Evolutionary conservation across 2,329 filamentous ascomycete genomes (phyloP).

Genomic region (Pseudocercospora musae): DNA sequence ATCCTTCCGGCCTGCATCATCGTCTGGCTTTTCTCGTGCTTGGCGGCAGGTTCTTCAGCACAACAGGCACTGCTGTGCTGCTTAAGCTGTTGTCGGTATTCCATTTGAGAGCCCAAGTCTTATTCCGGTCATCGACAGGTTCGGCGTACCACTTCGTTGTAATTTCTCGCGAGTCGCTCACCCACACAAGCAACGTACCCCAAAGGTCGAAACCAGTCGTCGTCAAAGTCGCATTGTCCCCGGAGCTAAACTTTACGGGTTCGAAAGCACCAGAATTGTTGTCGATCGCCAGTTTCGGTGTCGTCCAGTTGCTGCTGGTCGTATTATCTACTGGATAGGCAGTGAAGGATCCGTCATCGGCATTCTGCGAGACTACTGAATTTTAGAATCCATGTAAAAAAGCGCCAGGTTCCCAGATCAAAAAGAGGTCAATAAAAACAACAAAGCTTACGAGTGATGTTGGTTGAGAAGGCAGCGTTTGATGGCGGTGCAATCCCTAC

Average conservation of each 20-base stretch:
- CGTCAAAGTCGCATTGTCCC: slow-evolving; percentile 16
- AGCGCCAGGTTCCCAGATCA: slow-evolving; percentile 3
- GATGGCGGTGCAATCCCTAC: slow-evolving; percentile 14
- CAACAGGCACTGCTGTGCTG: slow-evolving; percentile 16
- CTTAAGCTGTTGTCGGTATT: slow-evolving; percentile 19
- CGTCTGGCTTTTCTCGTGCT: background rate
- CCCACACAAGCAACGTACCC: slow-evolving; percentile 19
- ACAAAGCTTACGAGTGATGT: slow-evolving; percentile 21
- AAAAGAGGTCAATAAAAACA: background rate
- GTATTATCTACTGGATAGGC: slow-evolving; percentile 12
- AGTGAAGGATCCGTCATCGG: slow-evolving; percentile 8
- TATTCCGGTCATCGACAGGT: slow-evolving; percentile 9
- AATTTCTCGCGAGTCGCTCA: slow-evolving; percentile 14
- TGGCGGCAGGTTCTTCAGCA: slow-evolving; percentile 15
- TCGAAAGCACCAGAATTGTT: slow-evolving; percentile 15
- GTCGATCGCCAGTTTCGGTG: slow-evolving; percentile 19
- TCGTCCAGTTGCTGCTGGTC: slow-evolving; percentile 16
- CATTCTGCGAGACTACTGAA: slow-evolving; percentile 15
- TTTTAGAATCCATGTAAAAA: slow-evolving; percentile 16
- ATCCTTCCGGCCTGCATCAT: background rate
- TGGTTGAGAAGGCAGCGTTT: slow-evolving; percentile 14
- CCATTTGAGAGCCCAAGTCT: slow-evolving; percentile 19
- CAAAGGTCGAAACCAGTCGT: slow-evolving; percentile 20
- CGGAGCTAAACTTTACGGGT: slow-evolving; percentile 14
- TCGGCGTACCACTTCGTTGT: slow-evolving; percentile 20